Percentiles rank a stretch among this genome's conserved stretches.
phyloP scores from a whole-genome alignment of 768 basidiomycete species.

The Rhodotorula sphaerocarpa region DNA sequence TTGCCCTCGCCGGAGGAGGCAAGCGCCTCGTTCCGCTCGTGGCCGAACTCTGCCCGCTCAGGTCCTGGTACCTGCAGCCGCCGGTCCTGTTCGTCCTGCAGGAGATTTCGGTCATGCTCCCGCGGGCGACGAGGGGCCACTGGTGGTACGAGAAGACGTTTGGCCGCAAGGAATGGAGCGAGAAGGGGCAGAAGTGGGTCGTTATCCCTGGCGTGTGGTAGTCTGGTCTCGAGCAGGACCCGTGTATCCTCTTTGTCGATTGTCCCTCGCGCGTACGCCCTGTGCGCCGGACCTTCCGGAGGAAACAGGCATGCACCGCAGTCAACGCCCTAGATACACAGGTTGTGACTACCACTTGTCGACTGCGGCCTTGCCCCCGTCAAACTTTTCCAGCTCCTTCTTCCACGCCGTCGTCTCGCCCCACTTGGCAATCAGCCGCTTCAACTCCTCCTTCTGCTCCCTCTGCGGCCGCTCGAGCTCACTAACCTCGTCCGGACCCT shows the following conservation, averaged over 20 bases:
- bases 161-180: constrained; percentile 59
- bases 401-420: constrained; percentile 68
- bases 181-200: constrained; percentile 54
- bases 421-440: constrained; percentile 68
- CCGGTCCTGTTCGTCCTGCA: constrained; percentile 71
- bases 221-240: too few relatives aligned
- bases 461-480: constrained; percentile 58
- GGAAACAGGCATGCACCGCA: too few relatives aligned
- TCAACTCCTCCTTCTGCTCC: constrained; percentile 75
- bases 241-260: too few relatives aligned
- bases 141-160: constrained; percentile 75
- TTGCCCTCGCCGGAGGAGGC: too few relatives aligned
- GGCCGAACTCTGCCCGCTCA: constrained; percentile 11
- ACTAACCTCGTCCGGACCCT: constrained; percentile 63
- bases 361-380: constrained; percentile 47
- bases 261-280: too few relatives aligned
- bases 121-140: constrained; percentile 67
- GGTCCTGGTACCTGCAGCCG: constrained; percentile 46
- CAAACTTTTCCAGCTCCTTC: constrained; percentile 65
- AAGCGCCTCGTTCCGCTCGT: constrained; percentile 23
- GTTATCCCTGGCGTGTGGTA: constrained; percentile 63
- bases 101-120: constrained; percentile 70
- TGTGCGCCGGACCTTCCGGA: too few relatives aligned
- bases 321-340: too few relatives aligned
- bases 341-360: constrained; percentile 24